Conservation (phyloP, 331 rosid species). For the Erythrophleum ivorense region DNA sequence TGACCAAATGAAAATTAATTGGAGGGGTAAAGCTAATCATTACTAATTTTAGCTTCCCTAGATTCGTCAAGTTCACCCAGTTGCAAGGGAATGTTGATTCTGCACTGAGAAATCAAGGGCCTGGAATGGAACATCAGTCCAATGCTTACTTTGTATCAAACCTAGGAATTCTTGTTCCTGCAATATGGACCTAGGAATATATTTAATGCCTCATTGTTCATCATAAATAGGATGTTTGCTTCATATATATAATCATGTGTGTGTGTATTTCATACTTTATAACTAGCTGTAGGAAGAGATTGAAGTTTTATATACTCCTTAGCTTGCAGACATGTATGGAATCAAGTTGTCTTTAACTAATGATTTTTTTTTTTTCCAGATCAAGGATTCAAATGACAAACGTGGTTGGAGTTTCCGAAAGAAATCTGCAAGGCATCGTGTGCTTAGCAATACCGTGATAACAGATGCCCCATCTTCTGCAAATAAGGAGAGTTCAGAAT, state of each 20-base stretch:
- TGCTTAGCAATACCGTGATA: constrained; percentile 87
- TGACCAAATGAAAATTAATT: background rate
- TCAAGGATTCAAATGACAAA: constrained; percentile 79
- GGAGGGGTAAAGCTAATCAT: background rate
- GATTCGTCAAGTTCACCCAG: background rate
- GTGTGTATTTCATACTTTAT: constrained; percentile 1
- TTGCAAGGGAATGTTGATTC: background rate
- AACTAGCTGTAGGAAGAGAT: background rate
- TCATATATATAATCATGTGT: background rate
- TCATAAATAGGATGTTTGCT: constrained; percentile 9
- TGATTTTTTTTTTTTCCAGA: constrained; percentile 48
- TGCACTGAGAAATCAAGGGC: constrained; percentile 24
- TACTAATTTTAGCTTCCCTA: constrained; percentile 26
- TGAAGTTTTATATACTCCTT: background rate
- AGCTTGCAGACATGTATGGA: background rate
- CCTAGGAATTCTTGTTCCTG: background rate
- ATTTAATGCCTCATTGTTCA: background rate
- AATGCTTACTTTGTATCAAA: background rate
- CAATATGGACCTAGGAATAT: constrained; percentile 1
- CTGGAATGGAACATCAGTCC: background rate
- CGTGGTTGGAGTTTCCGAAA: constrained; percentile 97
- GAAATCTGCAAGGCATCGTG: constrained; percentile 83
- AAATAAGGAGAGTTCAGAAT: constrained; percentile 71
- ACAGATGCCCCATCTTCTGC: constrained; percentile 61
- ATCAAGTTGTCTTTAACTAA: constrained; percentile 9